phyloP scores from a whole-genome alignment of 1,139 yeast species.

The Pichia norvegensis region DNA sequence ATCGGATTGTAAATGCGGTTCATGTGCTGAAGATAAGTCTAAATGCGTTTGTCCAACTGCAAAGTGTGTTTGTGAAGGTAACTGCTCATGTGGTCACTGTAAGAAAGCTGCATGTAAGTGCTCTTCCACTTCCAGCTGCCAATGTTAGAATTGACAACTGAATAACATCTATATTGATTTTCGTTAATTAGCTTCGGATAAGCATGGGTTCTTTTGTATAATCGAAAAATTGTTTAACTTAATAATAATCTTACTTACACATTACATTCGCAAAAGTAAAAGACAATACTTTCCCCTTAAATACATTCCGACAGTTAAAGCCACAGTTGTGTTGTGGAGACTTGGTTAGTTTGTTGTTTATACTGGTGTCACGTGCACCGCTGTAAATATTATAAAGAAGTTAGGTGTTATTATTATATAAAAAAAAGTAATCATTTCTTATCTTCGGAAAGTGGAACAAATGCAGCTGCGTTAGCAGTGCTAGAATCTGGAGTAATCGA shows the following conservation, averaged over 20 bases:
- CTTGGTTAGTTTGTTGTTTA: too few relatives aligned
- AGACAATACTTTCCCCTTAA: too few relatives aligned
- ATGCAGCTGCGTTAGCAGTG: constrained; percentile 21
- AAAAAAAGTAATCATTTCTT: neutral
- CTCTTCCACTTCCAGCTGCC: constrained; percentile 6
- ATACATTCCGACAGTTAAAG: neutral
- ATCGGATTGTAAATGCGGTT: constrained; percentile 13
- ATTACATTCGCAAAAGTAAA: too few relatives aligned
- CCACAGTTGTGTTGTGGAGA: neutral
- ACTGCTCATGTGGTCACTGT: constrained; percentile 13
- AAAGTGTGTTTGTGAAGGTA: constrained; percentile 12
- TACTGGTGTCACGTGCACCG: too few relatives aligned
- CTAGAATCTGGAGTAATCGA: constrained; percentile 18
- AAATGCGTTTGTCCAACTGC: constrained; percentile 15
- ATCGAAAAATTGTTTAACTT: neutral
- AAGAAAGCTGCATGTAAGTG: constrained; percentile 6
- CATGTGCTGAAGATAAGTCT: constrained; percentile 13
- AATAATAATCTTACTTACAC: neutral
- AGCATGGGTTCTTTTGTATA: neutral
- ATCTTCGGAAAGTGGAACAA: constrained; percentile 17
- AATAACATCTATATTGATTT: neutral
- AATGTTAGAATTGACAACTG: constrained; percentile 3
- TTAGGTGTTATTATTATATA: too few relatives aligned
- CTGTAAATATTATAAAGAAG: too few relatives aligned
- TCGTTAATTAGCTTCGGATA: neutral